A percentile compares a stretch with the other conserved stretches of the same genome.
Evolutionary conservation across 1,284 basidiomycete genomes (phyloP).

Genomic region (Cutaneotrichosporon sp.): DNA sequence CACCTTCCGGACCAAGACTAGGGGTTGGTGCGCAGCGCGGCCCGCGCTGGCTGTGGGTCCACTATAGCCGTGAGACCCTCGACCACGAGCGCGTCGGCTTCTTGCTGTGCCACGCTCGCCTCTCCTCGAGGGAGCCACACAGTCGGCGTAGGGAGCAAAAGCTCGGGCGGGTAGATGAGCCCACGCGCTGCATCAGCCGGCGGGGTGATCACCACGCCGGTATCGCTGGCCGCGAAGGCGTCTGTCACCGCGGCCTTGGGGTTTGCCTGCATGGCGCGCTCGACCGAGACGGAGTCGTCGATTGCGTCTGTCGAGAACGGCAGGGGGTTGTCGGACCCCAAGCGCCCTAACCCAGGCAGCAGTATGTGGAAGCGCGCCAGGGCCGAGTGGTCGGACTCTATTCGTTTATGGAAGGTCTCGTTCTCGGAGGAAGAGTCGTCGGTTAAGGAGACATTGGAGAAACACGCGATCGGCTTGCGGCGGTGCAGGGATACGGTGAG

Average conservation of each 20-base stretch:
- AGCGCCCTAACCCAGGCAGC: constrained; percentile 13
- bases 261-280: constrained; percentile 56
- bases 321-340: constrained; percentile 10
- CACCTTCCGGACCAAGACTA: too few relatives aligned
- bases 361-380: constrained; percentile 22
- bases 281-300: constrained; percentile 73
- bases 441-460: neutral
- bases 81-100: constrained; percentile 33
- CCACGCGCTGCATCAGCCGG: constrained; percentile 49
- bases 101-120: constrained; percentile 60
- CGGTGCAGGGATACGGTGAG: constrained; percentile 25
- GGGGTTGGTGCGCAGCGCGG: too few relatives aligned
- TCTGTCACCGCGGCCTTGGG: constrained; percentile 15
- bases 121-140: constrained; percentile 78
- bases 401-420: neutral
- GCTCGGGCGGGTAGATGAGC: constrained; percentile 75
- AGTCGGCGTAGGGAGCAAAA: constrained; percentile 70
- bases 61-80: constrained; percentile 36
- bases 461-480: constrained; percentile 4
- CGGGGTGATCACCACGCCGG: neutral
- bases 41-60: constrained; percentile 25
- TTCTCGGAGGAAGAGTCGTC: neutral
- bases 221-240: constrained; percentile 5
- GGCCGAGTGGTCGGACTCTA: constrained; percentile 14
- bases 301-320: constrained; percentile 43